phyloP scores from a whole-genome alignment of 2,329 filamentous ascomycete species.

The Fusarium proliferatum region DNA sequence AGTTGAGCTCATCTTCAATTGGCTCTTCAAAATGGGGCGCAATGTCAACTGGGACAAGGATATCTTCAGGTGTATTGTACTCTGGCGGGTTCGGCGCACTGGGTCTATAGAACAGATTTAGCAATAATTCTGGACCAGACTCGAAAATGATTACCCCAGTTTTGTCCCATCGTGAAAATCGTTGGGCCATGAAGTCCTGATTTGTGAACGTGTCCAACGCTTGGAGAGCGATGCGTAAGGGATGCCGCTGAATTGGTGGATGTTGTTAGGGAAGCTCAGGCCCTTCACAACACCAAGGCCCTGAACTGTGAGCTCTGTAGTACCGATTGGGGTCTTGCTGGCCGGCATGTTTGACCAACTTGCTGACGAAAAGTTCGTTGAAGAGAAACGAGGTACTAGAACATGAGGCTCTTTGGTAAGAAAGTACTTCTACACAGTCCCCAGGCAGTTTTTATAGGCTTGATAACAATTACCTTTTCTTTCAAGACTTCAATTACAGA shows the following conservation, averaged over 20 bases:
- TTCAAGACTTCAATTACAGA: background rate
- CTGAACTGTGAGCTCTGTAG: background rate
- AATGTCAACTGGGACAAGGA: background rate
- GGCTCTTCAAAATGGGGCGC: conserved; percentile 20
- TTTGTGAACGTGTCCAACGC: conserved; percentile 27
- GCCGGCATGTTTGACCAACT: background rate
- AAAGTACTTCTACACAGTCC: rapidly evolving
- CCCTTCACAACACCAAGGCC: background rate
- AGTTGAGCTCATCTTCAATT: conserved; percentile 21
- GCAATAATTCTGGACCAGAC: background rate
- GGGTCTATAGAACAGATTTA: background rate
- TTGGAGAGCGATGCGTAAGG: conserved; percentile 25
- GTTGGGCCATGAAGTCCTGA: conserved; percentile 5
- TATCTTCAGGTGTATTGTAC: background rate
- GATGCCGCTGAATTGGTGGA: conserved; percentile 29
- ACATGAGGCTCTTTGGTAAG: background rate
- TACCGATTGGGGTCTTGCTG: background rate
- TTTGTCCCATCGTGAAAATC: conserved; percentile 26
- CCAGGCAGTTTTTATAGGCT: background rate
- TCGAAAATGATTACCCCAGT: background rate
- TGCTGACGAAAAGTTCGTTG: background rate
- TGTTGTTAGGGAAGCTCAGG: conserved; percentile 5
- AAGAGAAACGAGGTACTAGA: background rate
- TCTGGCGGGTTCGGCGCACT: conserved; percentile 31
- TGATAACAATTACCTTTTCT: background rate